Base-by-base conservation (phyloP, 805 yeast species). In the Sugiyamaella boreocaroliniensis region DNA sequence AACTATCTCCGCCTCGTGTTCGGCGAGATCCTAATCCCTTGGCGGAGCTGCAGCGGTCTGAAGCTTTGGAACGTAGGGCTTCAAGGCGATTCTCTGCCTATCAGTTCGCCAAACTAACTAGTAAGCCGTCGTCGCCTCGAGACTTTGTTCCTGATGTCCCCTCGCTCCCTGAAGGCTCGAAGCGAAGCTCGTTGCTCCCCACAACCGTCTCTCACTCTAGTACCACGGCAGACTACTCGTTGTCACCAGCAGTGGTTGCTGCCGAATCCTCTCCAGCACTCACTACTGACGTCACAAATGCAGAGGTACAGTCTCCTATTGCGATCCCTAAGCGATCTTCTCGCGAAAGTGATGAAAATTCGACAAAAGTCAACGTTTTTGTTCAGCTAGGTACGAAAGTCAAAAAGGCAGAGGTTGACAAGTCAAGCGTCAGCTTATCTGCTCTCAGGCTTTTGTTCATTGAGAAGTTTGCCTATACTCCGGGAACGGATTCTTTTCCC, bases 1-100 rank as follows among this genome's bases (percentile, higher is more conserved):
- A 32, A 14, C 37, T 32, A 32, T 32, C 37, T 32, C 37, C 37
- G 37, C 37, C 37, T 14, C 37, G 37, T 2, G 37, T 32, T 11
- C 12, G 37, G n/a, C 37, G 37, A 32, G 37, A 29, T 15, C 43
- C 32, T 26, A 89, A 85, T 60, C 89, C 96, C 0, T 72, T 90
- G 29, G 74, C 82, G 0, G 87, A 86, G 59, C 73, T 92, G 9
- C 96, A 92, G 62, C 82, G 83, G 45, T 88, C 90, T 2, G 87
- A 86, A 47, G 85, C 87, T 2, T 72, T 93, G 32, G 95, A 85
- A 71, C 78, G 99, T 59, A 78, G 97, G 56, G 99, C 98, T 0
- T 90, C 97, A 0, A 85, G 92, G 60, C 74, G 99, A 51, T 92
- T 85, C 64, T 89, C 97, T 4, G 97, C 97, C 0, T 92, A 90